phyloP scores from a whole-genome alignment of 2,329 filamentous ascomycete species.

The Trichoderma afroharzianum region DNA sequence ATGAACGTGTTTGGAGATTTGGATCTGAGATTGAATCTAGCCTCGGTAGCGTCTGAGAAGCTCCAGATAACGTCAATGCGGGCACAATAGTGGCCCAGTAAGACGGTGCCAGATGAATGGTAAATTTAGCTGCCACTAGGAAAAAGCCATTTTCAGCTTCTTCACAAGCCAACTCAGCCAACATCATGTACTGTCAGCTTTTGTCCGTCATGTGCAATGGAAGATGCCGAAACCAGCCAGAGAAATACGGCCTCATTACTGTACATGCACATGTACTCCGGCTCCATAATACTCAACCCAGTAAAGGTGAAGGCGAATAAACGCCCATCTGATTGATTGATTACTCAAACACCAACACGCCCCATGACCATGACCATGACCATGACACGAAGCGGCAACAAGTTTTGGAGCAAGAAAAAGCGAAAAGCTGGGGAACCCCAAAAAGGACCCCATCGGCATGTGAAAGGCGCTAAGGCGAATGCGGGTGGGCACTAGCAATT shows the following conservation, averaged over 20 bases:
- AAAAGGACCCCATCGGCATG: slow-evolving; percentile 12
- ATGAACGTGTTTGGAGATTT: background rate
- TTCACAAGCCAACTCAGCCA: background rate
- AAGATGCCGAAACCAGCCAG: background rate
- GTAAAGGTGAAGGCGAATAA: background rate
- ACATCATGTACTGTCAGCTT: background rate
- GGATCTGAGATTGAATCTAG: background rate
- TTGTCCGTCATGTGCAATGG: background rate
- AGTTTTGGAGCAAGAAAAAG: background rate
- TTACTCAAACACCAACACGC: background rate
- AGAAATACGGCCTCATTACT: background rate
- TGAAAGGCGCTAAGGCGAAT: slow-evolving; percentile 19
- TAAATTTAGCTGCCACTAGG: background rate
- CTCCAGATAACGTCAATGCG: background rate
- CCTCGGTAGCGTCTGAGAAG: background rate
- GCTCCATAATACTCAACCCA: background rate
- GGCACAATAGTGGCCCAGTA: background rate
- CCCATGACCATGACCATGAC: background rate
- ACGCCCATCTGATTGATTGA: background rate
- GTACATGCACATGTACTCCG: background rate
- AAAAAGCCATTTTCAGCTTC: background rate
- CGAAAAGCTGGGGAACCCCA: slow-evolving; percentile 11
- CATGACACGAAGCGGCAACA: background rate
- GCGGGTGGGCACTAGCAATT: slow-evolving; percentile 10
- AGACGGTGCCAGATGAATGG: background rate